phyloP scores from a whole-genome alignment of 192 early-diverging fungal genomes.

The Gryganskiella cystojenkinii region DNA sequence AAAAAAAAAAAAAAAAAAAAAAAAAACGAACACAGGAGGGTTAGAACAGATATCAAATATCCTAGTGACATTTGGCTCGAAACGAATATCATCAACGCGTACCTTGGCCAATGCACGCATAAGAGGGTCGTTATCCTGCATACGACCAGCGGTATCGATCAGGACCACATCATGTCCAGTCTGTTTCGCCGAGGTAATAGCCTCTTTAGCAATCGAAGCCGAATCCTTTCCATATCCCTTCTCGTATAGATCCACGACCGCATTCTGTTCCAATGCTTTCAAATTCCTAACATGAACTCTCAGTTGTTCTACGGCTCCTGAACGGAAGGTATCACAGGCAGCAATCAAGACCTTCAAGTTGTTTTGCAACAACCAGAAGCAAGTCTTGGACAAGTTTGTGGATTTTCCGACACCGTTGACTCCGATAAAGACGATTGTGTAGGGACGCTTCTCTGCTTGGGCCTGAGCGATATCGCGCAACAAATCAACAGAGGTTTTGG shows the following conservation, averaged over 20 bases:
- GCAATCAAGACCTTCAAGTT: conserved; percentile 90
- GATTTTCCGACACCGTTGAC: conserved; percentile 96
- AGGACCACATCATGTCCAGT: conserved; percentile 91
- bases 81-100: no score
- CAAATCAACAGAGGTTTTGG: conserved; percentile 89
- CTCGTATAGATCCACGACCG: conserved; percentile 89
- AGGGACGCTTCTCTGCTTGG: conserved; percentile 76
- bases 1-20: background rate
- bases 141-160: conserved; percentile 96
- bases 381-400: conserved; percentile 94
- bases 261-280: conserved; percentile 73
- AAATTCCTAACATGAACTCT: conserved; percentile 91
- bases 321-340: conserved; percentile 96
- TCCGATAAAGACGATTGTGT: conserved; percentile 92
- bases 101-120: conserved; percentile 96
- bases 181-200: conserved; percentile 75
- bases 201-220: conserved; percentile 95
- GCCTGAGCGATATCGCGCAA: conserved; percentile 88
- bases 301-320: conserved; percentile 96
- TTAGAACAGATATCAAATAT: no score
- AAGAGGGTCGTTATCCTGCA: conserved; percentile 99
- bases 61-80: no score
- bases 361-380: conserved; percentile 96
- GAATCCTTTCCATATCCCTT: conserved; percentile 98
- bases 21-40: no score